Base-by-base conservation (phyloP, 2,329 filamentous ascomycete species). In the Neopestalotiopsis sp. region DNA sequence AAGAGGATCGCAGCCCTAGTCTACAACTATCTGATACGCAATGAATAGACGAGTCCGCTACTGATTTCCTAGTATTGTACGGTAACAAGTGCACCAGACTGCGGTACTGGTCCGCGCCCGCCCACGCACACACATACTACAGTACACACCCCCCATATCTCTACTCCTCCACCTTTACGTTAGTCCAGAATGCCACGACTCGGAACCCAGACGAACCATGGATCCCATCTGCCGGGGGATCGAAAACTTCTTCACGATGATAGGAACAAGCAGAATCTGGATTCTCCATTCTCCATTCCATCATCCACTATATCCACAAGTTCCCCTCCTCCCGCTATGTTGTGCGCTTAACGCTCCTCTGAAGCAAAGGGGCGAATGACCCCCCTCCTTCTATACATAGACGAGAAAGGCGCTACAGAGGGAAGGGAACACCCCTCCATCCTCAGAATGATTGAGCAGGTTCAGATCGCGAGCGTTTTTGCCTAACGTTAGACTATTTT, bases 281-380 rank as follows among this genome's bases (percentile, higher is more conserved):
- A 68, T 53, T 14, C 17, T 14, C 13, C 63, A 58, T 20, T 53
- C 13, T n/a, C 34, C 64, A 28, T 34, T 53, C 38, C 28, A 61
- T 61, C 53, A 61, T 61, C 53, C 59, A 38, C 53, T 40, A 45
- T 34, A 53, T 38, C 59, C 59, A 34, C 30, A 30, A 40, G 24
- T 53, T 53, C 45, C 45, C 45, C 45, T 57, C 65, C 68, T 70
- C 71, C 76, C 71, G 69, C 71, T 75, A 38, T 38, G 34, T 38
- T 74, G 65, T 74, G 69, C 74, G 74, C 75, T 77, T 76, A 73
- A 72, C 72, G 67, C 69, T 74, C 72, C 73, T 71, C 73, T 73
- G 76, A 77, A 74, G 76, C 28, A 72, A 68, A 69, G n/a, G 56
- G 42, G 42, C 42, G 42, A 17, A 28, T 17, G 42, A 17, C 6